Evolutionary conservation across 176 grass and related monocot genomes (phyloP).

Genomic region (Eremochloa ophiuroides): DNA sequence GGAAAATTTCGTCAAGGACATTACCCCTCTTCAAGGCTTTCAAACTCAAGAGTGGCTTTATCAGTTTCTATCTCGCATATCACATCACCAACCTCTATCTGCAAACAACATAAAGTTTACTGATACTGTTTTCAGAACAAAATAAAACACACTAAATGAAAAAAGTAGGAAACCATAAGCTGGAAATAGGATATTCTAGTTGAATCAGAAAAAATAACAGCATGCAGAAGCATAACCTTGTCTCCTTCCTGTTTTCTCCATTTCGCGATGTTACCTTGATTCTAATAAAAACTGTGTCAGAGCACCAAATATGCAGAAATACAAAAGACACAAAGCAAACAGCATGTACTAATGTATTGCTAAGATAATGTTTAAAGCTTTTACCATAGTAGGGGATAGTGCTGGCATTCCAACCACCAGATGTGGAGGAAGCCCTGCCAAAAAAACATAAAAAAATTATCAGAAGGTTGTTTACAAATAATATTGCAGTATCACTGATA

Average conservation of each 20-base stretch:
- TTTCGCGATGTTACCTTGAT: conserved; percentile 96
- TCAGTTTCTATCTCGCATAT: conserved; percentile 99
- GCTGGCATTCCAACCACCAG: conserved; percentile 89
- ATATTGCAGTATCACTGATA: background rate
- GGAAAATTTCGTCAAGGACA: background rate
- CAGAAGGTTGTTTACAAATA: background rate
- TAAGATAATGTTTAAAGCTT: conserved; percentile 5
- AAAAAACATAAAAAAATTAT: conserved; percentile 28
- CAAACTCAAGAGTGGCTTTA: conserved; percentile 95
- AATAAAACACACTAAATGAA: background rate
- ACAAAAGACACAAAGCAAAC: background rate
- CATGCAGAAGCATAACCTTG: conserved; percentile 51
- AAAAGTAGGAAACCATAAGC: background rate
- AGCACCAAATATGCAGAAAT: conserved; percentile 24
- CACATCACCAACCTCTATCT: conserved; percentile 97
- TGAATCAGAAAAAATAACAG: conserved; percentile 14
- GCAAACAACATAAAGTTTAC: conserved; percentile 25
- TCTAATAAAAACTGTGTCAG: conserved; percentile 53
- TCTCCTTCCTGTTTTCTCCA: conserved; percentile 99
- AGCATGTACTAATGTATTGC: conserved; percentile 15
- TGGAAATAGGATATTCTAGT: background rate
- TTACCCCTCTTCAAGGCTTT: conserved; percentile 98
- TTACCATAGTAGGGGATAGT: conserved; percentile 93
- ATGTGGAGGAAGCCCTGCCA: conserved; percentile 70
- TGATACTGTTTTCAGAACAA: background rate